These are phyloP conservation scores for Agarophyton chilense DNA, from an alignment of 23 red algal genomes.

Conservation along the genomic window DNA sequence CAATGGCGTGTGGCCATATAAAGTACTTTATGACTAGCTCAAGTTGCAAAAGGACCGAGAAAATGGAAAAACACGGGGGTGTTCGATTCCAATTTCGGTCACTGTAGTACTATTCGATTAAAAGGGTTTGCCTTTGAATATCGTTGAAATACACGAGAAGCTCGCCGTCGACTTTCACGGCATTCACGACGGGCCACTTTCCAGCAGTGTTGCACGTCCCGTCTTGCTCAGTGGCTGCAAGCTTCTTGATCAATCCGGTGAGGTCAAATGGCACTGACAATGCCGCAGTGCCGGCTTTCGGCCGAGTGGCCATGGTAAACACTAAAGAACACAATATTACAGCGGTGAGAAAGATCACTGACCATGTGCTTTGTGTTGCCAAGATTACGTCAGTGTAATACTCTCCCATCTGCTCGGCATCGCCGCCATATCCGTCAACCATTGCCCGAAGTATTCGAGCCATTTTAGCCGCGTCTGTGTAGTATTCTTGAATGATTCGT, in stretches of 20 bases:
- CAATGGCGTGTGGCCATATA: too few species aligned
- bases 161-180: too few species aligned
- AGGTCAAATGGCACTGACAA: background rate
- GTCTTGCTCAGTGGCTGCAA: background rate
- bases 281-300: background rate
- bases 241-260: conserved; percentile 17
- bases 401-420: background rate
- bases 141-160: too few species aligned
- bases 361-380: background rate
- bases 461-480: background rate
- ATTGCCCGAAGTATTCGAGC: background rate
- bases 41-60: too few species aligned
- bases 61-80: too few species aligned
- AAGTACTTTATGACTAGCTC: too few species aligned
- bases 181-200: background rate
- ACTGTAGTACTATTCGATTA: too few species aligned
- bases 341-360: background rate
- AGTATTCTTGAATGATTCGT: conserved; percentile 14
- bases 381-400: background rate
- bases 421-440: background rate
- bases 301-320: background rate
- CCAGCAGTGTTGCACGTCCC: background rate
- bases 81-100: too few species aligned
- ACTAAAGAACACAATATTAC: background rate
- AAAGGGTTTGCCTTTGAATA: too few species aligned